Conservation (phyloP, 2,329 filamentous ascomycete genomes). For the Neonectria sp. region DNA sequence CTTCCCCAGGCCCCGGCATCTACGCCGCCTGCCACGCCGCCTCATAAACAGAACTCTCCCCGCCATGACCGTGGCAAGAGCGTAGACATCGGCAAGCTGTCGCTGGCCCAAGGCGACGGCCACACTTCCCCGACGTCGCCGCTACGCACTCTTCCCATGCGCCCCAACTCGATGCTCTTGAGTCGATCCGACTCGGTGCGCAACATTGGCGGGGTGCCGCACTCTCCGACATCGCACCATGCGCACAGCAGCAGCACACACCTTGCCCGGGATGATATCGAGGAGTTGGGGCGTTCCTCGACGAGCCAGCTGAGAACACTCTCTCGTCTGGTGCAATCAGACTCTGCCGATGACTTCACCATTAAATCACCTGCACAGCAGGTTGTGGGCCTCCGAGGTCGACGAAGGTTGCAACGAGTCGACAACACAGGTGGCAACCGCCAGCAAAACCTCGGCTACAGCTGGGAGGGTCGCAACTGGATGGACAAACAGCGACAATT, state of each 20-base stretch:
- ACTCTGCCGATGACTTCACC: slow-evolving; percentile 83
- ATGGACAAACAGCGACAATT: slow-evolving; percentile 99
- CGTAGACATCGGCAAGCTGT: slow-evolving; percentile 72
- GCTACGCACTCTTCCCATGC: slow-evolving; percentile 58
- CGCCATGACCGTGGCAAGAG: slow-evolving; percentile 75
- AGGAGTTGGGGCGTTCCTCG: slow-evolving; percentile 87
- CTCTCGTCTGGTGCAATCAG: slow-evolving; percentile 84
- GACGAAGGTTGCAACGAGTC: slow-evolving; percentile 84
- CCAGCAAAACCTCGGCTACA: slow-evolving; percentile 68
- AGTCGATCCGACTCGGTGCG: slow-evolving; percentile 70
- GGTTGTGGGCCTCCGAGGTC: slow-evolving; percentile 88
- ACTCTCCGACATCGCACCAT: slow-evolving; percentile 49
- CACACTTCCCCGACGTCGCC: slow-evolving; percentile 60
- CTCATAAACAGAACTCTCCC: slow-evolving; percentile 51
- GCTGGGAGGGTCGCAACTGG: slow-evolving; percentile 91
- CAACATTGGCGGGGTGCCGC: slow-evolving; percentile 52
- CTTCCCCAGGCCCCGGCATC: slow-evolving; percentile 76
- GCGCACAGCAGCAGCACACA: slow-evolving; percentile 54
- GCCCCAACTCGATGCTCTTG: slow-evolving; percentile 75
- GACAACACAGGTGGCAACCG: slow-evolving; percentile 66
- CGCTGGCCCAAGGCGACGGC: slow-evolving; percentile 62
- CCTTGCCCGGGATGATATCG: slow-evolving; percentile 80
- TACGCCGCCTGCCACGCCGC: slow-evolving; percentile 58
- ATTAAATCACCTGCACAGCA: slow-evolving; percentile 86
- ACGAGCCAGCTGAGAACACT: slow-evolving; percentile 91